phyloP scores from a whole-genome alignment of 768 basidiomycete species.

The Tulasnella sp. region DNA sequence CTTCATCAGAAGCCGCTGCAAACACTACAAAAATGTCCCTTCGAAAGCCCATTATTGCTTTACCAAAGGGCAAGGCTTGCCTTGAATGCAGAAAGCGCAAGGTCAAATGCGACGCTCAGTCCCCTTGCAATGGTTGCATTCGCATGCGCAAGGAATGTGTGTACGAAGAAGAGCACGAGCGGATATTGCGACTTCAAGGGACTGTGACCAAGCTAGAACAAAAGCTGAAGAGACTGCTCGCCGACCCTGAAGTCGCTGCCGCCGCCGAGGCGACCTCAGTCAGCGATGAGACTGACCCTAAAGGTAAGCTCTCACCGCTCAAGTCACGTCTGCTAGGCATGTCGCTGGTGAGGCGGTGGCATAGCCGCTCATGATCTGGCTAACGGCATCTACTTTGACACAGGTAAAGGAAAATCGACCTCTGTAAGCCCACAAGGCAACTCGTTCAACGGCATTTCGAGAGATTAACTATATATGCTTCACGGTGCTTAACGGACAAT shows the following conservation, averaged over 20 bases:
- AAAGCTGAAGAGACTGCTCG: slow-evolving; percentile 1
- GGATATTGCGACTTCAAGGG: slow-evolving; percentile 4
- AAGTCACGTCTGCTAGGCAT: background rate
- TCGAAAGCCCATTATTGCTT: background rate
- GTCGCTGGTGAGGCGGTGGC: background rate
- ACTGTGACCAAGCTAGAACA: slow-evolving; percentile 1
- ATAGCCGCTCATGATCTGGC: background rate
- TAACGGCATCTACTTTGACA: background rate
- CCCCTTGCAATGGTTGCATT: slow-evolving; percentile 7
- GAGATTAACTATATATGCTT: background rate
- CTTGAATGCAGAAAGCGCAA: slow-evolving; percentile 11
- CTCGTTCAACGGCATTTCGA: background rate
- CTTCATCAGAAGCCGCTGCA: background rate
- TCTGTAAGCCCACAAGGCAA: background rate
- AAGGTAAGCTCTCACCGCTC: background rate
- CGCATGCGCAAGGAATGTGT: slow-evolving; percentile 11
- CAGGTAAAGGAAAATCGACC: slow-evolving; percentile 6
- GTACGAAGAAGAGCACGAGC: slow-evolving; percentile 9
- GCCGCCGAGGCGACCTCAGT: background rate
- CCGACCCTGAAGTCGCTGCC: background rate
- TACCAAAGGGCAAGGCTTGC: slow-evolving; percentile 11
- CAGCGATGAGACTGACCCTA: background rate
- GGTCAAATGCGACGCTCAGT: slow-evolving; percentile 7
- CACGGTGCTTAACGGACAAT: background rate
- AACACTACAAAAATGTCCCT: background rate